Conservation (phyloP, 768 basidiomycete species). For the Tricholoma terreum region DNA sequence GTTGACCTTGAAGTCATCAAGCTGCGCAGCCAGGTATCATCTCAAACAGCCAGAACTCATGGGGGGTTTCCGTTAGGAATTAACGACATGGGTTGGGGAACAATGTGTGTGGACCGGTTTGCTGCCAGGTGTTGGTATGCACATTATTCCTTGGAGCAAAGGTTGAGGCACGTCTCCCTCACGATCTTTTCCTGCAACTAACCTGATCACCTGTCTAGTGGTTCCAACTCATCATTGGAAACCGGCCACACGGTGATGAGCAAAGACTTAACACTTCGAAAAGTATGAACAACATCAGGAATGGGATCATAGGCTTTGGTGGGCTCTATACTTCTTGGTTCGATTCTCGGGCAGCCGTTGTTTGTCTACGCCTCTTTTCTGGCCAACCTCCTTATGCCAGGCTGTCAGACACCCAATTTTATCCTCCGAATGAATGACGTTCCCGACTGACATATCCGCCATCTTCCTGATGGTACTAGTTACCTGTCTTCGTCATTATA, state of each 20-base stretch:
- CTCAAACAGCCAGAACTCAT: neutral
- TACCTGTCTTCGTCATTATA: neutral
- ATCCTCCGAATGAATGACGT: constrained; percentile 4
- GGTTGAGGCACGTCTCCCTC: constrained; percentile 1
- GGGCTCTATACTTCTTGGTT: neutral
- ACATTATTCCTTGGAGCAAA: constrained; percentile 7
- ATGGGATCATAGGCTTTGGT: neutral
- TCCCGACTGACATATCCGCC: neutral
- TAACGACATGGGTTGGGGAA: neutral
- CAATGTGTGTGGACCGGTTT: constrained; percentile 4
- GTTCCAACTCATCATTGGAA: neutral
- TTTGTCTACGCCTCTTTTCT: neutral
- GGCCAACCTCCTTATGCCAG: no score
- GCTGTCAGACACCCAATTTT: constrained; percentile 3
- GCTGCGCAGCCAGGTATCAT: no score
- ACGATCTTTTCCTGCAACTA: neutral
- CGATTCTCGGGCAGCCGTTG: neutral
- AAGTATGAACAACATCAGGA: constrained; percentile 7
- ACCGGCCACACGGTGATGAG: neutral
- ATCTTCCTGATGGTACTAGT: neutral
- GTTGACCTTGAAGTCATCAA: no score
- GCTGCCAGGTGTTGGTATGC: constrained; percentile 1
- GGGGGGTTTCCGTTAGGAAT: neutral
- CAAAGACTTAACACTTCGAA: neutral
- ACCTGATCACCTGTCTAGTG: neutral